Conservation (phyloP, 2,329 filamentous ascomycete genomes). For the Grosmannia serpens region DNA sequence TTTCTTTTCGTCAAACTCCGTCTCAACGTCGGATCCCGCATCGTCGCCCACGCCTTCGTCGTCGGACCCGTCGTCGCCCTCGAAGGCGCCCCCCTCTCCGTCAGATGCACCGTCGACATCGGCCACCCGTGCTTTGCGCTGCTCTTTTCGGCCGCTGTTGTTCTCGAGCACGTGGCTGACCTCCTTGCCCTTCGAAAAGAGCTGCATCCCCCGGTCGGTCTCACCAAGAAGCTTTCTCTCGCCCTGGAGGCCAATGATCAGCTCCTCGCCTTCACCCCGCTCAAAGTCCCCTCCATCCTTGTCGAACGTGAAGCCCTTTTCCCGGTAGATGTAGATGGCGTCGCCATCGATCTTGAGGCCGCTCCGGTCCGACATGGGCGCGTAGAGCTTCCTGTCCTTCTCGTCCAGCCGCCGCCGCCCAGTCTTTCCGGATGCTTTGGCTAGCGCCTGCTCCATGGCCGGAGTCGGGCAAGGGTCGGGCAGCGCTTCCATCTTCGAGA, state of each 20-base stretch:
- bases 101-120: slow-evolving; percentile 41
- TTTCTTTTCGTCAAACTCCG: slow-evolving; percentile 47
- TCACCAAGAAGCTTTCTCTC: slow-evolving; percentile 74
- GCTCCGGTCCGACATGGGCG: slow-evolving; percentile 95
- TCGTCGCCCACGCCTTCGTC: slow-evolving; percentile 28
- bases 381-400: slow-evolving; percentile 93
- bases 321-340: slow-evolving; percentile 75
- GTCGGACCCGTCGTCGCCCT: slow-evolving; percentile 29
- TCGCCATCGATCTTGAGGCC: slow-evolving; percentile 95
- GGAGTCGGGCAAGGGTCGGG: slow-evolving; percentile 95
- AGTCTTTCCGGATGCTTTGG: slow-evolving; percentile 74
- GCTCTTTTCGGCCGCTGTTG: slow-evolving; percentile 50
- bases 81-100: slow-evolving; percentile 32
- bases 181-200: slow-evolving; percentile 69
- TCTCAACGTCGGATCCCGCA: slow-evolving; percentile 32
- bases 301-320: slow-evolving; percentile 66
- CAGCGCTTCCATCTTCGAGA: slow-evolving; percentile 72
- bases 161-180: slow-evolving; percentile 50
- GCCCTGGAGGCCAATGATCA: slow-evolving; percentile 81
- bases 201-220: slow-evolving; percentile 67
- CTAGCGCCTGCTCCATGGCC: slow-evolving; percentile 74
- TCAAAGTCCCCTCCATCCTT: slow-evolving; percentile 55
- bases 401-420: slow-evolving; percentile 72
- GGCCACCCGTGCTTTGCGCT: slow-evolving; percentile 45
- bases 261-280: slow-evolving; percentile 85